Evolutionary conservation across 2,329 filamentous ascomycete species (phyloP), one percentile per base, ranked within the genome.

Genomic region (Beauveria medogensis): DNA sequence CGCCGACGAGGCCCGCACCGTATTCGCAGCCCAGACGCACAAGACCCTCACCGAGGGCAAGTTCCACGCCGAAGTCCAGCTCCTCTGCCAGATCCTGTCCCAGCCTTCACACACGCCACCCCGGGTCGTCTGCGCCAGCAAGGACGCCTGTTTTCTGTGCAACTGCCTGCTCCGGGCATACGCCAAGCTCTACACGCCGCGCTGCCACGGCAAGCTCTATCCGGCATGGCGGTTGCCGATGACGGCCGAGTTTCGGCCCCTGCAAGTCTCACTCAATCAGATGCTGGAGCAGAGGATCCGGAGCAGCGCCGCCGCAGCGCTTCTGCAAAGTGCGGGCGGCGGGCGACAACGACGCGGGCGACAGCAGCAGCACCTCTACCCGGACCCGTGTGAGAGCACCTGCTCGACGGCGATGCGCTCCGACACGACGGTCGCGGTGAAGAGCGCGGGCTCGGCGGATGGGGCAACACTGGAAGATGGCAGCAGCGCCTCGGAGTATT

Each of bases 161-260:
- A 20, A 48, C 18, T 28, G 52, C 40, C 57, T 60, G 26, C 30
- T 60, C 20, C 50, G 22, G 1, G 50, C 50, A 10, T 41, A 53
- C 41, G 57, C 14, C 26, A 47, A 60, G 50, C 40, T 60, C 16
- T 22, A 40, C 41, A 40, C 41, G 28, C 58, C 58, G 18, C 20
- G 58, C 8, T 48, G 58, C 43, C 58, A 60, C 58, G 58, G 58
- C 41, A 37, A n/a, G 18, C 51, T 60, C 28, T 60, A 60, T 28
- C 28, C 58, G 8, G 30, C 30, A 30, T 60, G 58, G 58, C 22
- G 58, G 2, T 16, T 60, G 20, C 58, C 58, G 16, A 28, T 16
- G 41, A 47, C 50, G 40, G n/a, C 58, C 20, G 58, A 26, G 34
- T 47, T 60, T 10, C 40, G n/a, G 5, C 41, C 50, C 5, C 22